Base-by-base conservation (phyloP, 257 asterid species). In the Ligustrum vulgare region DNA sequence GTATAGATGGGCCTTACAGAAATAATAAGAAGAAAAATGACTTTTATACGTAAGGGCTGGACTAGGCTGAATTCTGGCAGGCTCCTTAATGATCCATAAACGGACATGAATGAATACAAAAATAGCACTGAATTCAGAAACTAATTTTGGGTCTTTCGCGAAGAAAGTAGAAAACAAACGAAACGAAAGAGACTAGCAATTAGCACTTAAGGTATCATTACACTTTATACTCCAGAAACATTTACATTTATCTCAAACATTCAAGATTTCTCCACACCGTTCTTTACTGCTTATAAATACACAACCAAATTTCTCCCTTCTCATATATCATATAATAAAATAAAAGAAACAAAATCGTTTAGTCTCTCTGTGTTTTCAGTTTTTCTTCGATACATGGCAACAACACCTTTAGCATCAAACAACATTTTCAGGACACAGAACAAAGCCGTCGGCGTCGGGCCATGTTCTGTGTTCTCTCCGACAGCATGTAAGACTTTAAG, bases 221-320 rank as follows among this genome's bases (percentile, higher is more conserved):
- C 4, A 22, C 28, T 20, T 4, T 11, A 15, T 1, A 22, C 28
- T 20, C 16, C 8, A 22, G 13, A 67, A 56, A 5, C 1, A 8
- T 36, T 25, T 54, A 71, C 33, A 35, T 3, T 23, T n/a, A 12
- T 82, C 89, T 74, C 84, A 75, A 75, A 65, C 80, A 10, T 84
- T 89, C 94, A 75, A 4, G 89, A 86, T 43, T 65, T 31, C 49
- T 89, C 92, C 58, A 66, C 75, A 63, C 28, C 16, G 4, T 60
- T 60, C 34, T 72, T 81, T 33, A 34, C 60, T 69, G 70, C 79
- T 82, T 85, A 83, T 72, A 70, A 60, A 3, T 2, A 1, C 72
- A 6, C 69, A 1, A 32, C 56, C 33, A 8, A 12, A 3, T 20
- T 11, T 8, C 8, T 22, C n/a, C 3, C 0, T 13, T 1, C 2